Conservation (phyloP, 2,329 filamentous ascomycete genomes). For the Colletotrichum caudatum region DNA sequence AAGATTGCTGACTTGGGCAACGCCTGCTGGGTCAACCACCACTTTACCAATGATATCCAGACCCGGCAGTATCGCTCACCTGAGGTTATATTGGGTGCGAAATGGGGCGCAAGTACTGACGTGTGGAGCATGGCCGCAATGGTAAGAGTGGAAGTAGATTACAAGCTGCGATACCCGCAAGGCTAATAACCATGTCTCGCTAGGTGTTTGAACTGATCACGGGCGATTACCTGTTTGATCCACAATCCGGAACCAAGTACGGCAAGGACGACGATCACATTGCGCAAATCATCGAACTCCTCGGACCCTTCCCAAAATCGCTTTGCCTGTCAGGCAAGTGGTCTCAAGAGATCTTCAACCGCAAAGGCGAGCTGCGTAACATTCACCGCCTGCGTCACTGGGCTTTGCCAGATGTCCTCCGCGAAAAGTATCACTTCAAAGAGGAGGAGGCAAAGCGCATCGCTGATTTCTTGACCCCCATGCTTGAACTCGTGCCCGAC, state of each 20-base stretch:
- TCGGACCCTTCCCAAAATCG: conserved; percentile 92
- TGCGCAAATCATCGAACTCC: conserved; percentile 96
- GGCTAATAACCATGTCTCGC: not conserved
- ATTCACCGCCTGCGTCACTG: conserved; percentile 97
- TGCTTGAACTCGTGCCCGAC: conserved; percentile 90
- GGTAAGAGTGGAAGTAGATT: conserved; percentile 67
- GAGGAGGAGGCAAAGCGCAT: conserved; percentile 83
- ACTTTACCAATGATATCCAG: conserved; percentile 99
- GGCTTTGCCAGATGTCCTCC: conserved; percentile 91
- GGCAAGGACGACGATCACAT: conserved; percentile 99
- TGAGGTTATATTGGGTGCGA: conserved; percentile 94
- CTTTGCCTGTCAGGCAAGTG: conserved; percentile 94
- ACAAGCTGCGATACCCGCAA: not conserved
- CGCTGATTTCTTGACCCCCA: conserved; percentile 85
- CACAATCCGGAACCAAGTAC: conserved; percentile 98
- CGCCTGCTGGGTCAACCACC: conserved; percentile 98
- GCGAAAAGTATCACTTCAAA: conserved; percentile 96
- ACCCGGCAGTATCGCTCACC: conserved; percentile 97
- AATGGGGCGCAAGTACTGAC: conserved; percentile 99
- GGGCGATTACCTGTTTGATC: conserved; percentile 97
- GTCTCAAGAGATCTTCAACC: conserved; percentile 98
- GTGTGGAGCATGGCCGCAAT: conserved; percentile 99
- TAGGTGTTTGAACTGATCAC: conserved; percentile 98
- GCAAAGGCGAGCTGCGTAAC: conserved; percentile 96
- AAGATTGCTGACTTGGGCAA: conserved; percentile 99